Evolutionary conservation across 2,329 filamentous ascomycete genomes (phyloP).

Genomic region (Pyrenophora teres): DNA sequence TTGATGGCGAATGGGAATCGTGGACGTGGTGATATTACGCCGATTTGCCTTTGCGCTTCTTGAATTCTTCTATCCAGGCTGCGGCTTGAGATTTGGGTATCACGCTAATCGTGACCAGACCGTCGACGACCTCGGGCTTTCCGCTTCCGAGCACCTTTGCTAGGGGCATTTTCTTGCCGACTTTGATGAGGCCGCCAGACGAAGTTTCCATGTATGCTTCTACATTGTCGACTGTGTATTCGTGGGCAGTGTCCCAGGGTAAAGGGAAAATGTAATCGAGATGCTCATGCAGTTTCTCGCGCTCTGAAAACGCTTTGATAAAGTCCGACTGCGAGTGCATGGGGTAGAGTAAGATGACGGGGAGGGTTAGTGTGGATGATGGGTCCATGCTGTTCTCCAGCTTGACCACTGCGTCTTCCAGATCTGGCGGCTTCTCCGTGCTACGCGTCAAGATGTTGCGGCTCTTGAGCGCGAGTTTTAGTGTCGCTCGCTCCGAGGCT

Average conservation of each 20-base stretch:
- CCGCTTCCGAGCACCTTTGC: constrained; percentile 75
- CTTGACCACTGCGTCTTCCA: constrained; percentile 78
- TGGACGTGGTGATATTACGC: constrained; percentile 1
- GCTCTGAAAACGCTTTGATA: constrained; percentile 83
- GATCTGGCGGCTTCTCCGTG: constrained; percentile 76
- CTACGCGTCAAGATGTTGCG: constrained; percentile 70
- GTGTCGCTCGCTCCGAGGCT: constrained; percentile 61
- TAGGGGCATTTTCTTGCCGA: constrained; percentile 81
- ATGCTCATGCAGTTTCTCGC: constrained; percentile 74
- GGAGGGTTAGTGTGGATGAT: constrained; percentile 73
- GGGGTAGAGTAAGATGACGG: constrained; percentile 84
- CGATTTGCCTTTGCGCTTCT: constrained; percentile 62
- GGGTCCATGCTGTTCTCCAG: constrained; percentile 77
- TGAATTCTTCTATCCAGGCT: constrained; percentile 84
- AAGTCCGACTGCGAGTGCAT: constrained; percentile 83
- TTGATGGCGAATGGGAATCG: neutral
- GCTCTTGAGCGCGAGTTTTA: constrained; percentile 61
- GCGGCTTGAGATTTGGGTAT: constrained; percentile 72
- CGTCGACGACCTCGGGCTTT: constrained; percentile 85
- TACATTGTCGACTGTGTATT: constrained; percentile 69
- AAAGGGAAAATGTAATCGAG: constrained; percentile 83
- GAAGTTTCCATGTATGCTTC: constrained; percentile 90
- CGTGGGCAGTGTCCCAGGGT: constrained; percentile 76
- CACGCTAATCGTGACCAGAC: constrained; percentile 80
- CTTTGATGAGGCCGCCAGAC: constrained; percentile 80